Base-by-base conservation (phyloP, 495 filamentous ascomycete genomes). In the Penicillium verhagenii region DNA sequence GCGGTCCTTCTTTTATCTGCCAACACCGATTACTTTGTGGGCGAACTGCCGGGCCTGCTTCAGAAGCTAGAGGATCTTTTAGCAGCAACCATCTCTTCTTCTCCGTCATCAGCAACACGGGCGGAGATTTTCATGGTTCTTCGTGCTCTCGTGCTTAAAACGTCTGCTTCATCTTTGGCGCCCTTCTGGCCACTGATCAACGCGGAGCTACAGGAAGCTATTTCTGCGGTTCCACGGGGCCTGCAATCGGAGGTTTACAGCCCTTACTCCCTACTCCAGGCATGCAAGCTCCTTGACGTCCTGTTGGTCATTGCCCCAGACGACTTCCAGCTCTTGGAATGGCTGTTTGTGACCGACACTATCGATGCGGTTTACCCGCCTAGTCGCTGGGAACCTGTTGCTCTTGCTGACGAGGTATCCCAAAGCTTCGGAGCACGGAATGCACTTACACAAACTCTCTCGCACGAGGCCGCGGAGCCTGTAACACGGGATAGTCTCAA, bases 301-400 rank as follows among this genome's bases (percentile, higher is more conserved):
- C 73, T 99, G 6, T 76, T 99, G 23, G 82, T 89, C n/a, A 76
- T 90, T 16, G 86, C 86, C 4, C 94, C 92, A 0, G 95, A 99
- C 57, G 94, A 97, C 64, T 99, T 97, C 69, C 94, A 97, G 67
- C 78, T 96, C 35, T 82, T 91, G 50, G 91, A 96, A 74, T 99
- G 94, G 94, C 81, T 97, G 16, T 99, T 95, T 69, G 84, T 97
- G 21, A 93, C 92, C 5, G 95, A 99, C 66, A 97, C 92, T 31
- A 92, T 96, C 59, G 94, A 99, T 65, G 92, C 95, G 1, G 91
- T 97, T 20, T 97, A 97, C 64, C 84, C 88, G 14, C 86, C 91
- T 1, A 70, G 82, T n/a, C 72, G 78, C 46, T 88, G 86, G 73
- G 79, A 84, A 50, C 83, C 92, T 1, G 76, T 87, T 4, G 90